A percentile compares a stretch with the other conserved stretches of the same genome.
These are phyloP conservation scores for Globisporangium nagaii DNA, from an alignment of 352 stramenopile genomes.

Conservation along the genomic window DNA sequence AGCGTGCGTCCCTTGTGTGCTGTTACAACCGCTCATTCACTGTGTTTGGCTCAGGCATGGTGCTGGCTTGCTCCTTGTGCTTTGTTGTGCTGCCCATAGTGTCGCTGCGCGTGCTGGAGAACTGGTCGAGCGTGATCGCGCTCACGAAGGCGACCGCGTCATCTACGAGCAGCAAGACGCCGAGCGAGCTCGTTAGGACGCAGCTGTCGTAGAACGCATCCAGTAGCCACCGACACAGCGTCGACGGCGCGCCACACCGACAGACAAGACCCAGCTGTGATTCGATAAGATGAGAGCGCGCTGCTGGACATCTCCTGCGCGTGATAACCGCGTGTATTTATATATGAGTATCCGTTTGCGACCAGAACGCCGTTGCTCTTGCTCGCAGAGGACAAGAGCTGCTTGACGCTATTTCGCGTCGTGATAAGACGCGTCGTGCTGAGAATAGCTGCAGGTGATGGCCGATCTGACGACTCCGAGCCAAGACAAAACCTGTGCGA, in stretches of 20 bases:
- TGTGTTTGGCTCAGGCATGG: too few relatives aligned
- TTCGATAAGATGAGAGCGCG: slow-evolving; percentile 1
- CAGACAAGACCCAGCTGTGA: too few relatives aligned
- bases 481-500: background rate
- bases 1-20: slow-evolving; percentile 33
- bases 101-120: slow-evolving; percentile 73
- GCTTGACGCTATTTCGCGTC: too few relatives aligned
- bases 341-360: slow-evolving; percentile 1
- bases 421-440: background rate
- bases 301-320: too few relatives aligned
- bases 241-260: too few relatives aligned
- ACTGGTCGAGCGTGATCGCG: slow-evolving; percentile 76
- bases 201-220: slow-evolving; percentile 16
- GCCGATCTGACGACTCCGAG: background rate
- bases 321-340: slow-evolving; percentile 6
- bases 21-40: too few relatives aligned
- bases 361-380: background rate
- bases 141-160: slow-evolving; percentile 52
- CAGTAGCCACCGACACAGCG: background rate
- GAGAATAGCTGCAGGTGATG: slow-evolving; percentile 4
- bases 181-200: slow-evolving; percentile 58
- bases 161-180: slow-evolving; percentile 22
- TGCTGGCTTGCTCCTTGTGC: background rate
- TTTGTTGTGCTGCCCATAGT: slow-evolving; percentile 20
- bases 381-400: too few relatives aligned